phyloP scores from a whole-genome alignment of 1,139 yeast species.

The Geotrichum carabidarum region DNA sequence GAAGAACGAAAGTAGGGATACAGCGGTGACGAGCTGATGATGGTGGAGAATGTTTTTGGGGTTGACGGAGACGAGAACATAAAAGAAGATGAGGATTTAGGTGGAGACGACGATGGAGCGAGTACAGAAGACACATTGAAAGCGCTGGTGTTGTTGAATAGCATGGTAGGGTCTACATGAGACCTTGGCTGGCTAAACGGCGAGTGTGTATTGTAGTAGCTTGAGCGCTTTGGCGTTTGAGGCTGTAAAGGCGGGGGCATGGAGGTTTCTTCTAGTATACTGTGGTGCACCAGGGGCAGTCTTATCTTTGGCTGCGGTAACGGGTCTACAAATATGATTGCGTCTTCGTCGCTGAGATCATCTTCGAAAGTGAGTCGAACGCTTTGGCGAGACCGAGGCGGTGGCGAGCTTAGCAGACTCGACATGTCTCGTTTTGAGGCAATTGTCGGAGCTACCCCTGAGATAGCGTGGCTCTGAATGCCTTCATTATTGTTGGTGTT shows the following conservation, averaged over 20 bases:
- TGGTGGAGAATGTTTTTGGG: constrained; percentile 16
- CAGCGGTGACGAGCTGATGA: constrained; percentile 17
- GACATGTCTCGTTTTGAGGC: too few relatives aligned
- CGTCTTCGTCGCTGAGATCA: not conserved
- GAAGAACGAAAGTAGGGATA: constrained; percentile 17
- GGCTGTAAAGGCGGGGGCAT: constrained; percentile 7
- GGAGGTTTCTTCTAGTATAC: not conserved
- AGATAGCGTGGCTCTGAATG: too few relatives aligned
- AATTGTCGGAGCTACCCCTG: too few relatives aligned
- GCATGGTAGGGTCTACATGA: constrained; percentile 17
- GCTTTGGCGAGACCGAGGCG: not conserved
- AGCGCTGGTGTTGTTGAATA: constrained; percentile 6
- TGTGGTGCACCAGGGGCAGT: not conserved
- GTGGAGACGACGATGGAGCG: constrained; percentile 11
- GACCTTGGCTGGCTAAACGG: constrained; percentile 1
- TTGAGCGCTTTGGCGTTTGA: not conserved
- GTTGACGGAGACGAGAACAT: constrained; percentile 15
- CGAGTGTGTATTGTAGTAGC: not conserved
- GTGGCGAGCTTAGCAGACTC: constrained; percentile 10
- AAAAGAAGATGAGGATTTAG: not conserved
- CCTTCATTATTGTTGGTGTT: too few relatives aligned
- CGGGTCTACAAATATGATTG: constrained; percentile 2
- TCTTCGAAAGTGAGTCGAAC: not conserved
- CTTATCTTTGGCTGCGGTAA: not conserved
- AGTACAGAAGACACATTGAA: not conserved